These are phyloP conservation scores for Pseudonitzschia multiseries DNA, from an alignment of 108 stramenopile genomes.

Conservation along the genomic window DNA sequence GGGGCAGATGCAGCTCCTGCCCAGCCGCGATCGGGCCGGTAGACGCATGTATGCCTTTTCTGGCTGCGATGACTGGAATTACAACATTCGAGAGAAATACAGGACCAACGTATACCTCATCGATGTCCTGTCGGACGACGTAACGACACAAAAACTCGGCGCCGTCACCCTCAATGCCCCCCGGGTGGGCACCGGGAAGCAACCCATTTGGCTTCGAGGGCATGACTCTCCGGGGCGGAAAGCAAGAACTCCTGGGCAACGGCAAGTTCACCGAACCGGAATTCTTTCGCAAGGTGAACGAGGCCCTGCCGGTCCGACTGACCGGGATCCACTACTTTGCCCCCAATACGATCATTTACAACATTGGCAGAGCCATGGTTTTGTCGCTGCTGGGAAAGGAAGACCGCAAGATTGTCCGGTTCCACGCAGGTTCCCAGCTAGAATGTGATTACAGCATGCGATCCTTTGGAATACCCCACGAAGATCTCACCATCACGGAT, in stretches of 20 bases:
- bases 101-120: slow-evolving; percentile 1
- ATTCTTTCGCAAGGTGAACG: slow-evolving; percentile 3
- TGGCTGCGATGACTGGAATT: slow-evolving; percentile 2
- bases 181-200: not conserved
- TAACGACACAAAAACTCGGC: not conserved
- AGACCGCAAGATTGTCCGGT: slow-evolving; percentile 1
- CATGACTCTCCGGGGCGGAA: not conserved
- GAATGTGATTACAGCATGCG: slow-evolving; percentile 14
- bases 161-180: not conserved
- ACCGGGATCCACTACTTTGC: not conserved
- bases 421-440: not conserved
- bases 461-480: slow-evolving; percentile 5
- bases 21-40: slow-evolving; percentile 24
- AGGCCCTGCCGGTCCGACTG: not conserved
- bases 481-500: not conserved
- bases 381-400: not conserved
- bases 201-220: slow-evolving; percentile 5
- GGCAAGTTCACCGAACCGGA: slow-evolving; percentile 3
- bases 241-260: slow-evolving; percentile 4
- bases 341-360: not conserved
- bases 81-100: not conserved
- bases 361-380: not conserved
- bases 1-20: slow-evolving; percentile 23
- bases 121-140: slow-evolving; percentile 5
- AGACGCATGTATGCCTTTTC: slow-evolving; percentile 13